Evolutionary conservation across 2,329 filamentous ascomycete species (phyloP).

Genomic region (Trichoderma polysporum): DNA sequence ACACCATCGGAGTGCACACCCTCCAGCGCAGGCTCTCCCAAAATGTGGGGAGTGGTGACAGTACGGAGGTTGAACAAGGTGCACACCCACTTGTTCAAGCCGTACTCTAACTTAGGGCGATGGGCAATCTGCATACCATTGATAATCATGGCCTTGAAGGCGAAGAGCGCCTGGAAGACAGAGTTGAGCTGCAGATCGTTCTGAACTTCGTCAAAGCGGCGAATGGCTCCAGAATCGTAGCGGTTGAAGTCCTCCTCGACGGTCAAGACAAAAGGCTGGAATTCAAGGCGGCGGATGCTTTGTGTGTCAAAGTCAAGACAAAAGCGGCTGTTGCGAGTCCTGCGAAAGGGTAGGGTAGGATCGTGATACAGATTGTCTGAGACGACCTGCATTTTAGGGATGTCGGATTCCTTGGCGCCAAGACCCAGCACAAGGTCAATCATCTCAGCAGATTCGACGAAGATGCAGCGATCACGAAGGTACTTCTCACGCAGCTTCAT

Average conservation of each 20-base stretch:
- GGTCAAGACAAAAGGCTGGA: constrained; percentile 32
- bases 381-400: constrained; percentile 25
- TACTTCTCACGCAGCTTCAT: constrained; percentile 29
- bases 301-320: constrained; percentile 30
- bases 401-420: constrained; percentile 30
- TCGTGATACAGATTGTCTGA: constrained; percentile 29
- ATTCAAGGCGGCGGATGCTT: constrained; percentile 31
- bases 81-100: constrained; percentile 29
- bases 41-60: constrained; percentile 29
- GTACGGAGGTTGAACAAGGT: constrained; percentile 34
- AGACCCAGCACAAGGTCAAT: constrained; percentile 27
- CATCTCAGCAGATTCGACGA: constrained; percentile 30
- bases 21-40: constrained; percentile 35
- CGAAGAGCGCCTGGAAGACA: constrained; percentile 32
- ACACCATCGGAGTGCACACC: constrained; percentile 35
- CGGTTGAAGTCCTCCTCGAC: constrained; percentile 34
- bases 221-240: constrained; percentile 32
- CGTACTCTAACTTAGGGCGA: constrained; percentile 31
- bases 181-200: constrained; percentile 34
- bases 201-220: constrained; percentile 32
- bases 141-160: constrained; percentile 33
- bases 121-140: constrained; percentile 27
- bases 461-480: constrained; percentile 28
- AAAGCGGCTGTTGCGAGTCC: constrained; percentile 29
- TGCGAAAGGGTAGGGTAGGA: constrained; percentile 32